Evolutionary conservation across 352 stramenopile species (phyloP).

Genomic region (Globisporangium cylindrosporum): DNA sequence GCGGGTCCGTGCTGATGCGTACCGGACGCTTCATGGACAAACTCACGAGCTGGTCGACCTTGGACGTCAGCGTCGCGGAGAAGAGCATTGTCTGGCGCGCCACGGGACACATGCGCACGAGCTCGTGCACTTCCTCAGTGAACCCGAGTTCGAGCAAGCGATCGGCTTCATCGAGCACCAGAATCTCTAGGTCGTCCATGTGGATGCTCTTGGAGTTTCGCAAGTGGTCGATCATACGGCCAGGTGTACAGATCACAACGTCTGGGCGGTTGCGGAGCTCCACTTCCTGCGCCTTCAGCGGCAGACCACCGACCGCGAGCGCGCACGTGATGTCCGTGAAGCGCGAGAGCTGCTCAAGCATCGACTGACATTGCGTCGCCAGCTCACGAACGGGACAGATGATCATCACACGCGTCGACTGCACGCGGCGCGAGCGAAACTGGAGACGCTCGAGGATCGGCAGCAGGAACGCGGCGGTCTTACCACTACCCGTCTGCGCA

Average conservation of each 20-base stretch:
- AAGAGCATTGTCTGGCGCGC: constrained; percentile 98
- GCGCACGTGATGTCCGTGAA: constrained; percentile 94
- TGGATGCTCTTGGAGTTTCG: constrained; percentile 96
- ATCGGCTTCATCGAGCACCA: constrained; percentile 95
- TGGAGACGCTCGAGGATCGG: constrained; percentile 97
- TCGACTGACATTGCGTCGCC: constrained; percentile 94
- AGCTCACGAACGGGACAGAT: constrained; percentile 97
- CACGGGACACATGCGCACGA: constrained; percentile 95
- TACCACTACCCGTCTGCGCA: constrained; percentile 96
- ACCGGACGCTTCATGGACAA: constrained; percentile 97
- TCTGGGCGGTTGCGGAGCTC: constrained; percentile 95
- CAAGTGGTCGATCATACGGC: constrained; percentile 97
- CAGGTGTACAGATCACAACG: constrained; percentile 97
- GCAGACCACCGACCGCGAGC: constrained; percentile 93
- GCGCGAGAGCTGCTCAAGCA: constrained; percentile 94
- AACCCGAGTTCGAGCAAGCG: constrained; percentile 98
- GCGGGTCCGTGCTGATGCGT: constrained; percentile 90
- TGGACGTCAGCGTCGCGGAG: constrained; percentile 98
- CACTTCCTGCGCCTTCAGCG: constrained; percentile 91
- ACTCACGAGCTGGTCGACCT: constrained; percentile 96
- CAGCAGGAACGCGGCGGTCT: constrained; percentile 98
- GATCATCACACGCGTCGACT: constrained; percentile 94
- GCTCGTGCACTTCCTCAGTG: constrained; percentile 94
- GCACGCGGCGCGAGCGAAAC: constrained; percentile 85
- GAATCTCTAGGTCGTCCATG: constrained; percentile 97